Percentiles rank a stretch among this genome's conserved stretches.
These are phyloP conservation scores for Alternaria incomplexa DNA, from an alignment of 2,329 filamentous ascomycete genomes.

Conservation along the genomic window DNA sequence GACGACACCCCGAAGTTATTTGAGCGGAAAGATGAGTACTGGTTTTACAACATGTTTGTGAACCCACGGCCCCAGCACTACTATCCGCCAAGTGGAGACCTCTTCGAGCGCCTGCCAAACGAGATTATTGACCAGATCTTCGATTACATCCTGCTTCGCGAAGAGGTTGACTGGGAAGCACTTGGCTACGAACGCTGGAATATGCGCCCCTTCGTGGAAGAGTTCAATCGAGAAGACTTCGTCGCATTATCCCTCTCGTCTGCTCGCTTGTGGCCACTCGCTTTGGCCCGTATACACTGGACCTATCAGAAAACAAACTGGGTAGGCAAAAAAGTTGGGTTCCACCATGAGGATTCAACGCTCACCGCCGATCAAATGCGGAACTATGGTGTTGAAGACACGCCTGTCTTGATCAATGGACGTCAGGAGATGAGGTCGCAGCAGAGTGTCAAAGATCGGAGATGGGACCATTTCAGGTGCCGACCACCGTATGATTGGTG, in stretches of 20 bases:
- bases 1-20: too few species aligned
- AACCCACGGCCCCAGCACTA: too few species aligned
- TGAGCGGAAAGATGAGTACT: too few species aligned
- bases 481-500: too few species aligned
- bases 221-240: conserved; percentile 1
- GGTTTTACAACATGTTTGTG: too few species aligned
- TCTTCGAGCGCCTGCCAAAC: too few species aligned
- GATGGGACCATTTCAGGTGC: background rate
- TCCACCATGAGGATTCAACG: background rate
- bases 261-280: conserved; percentile 6
- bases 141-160: background rate
- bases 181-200: too few species aligned
- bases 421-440: background rate
- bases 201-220: too few species aligned
- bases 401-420: background rate
- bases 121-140: too few species aligned
- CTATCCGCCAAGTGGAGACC: too few species aligned
- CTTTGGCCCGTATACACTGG: conserved; percentile 5
- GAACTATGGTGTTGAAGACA: background rate
- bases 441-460: background rate
- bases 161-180: too few species aligned
- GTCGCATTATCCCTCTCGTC: conserved; percentile 12
- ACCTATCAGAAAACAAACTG: conserved; percentile 5
- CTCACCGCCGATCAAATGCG: background rate
- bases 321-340: conserved; percentile 11